phyloP scores from a whole-genome alignment of 1,139 yeast species.

The Saccharomycopsis hybrid region DNA sequence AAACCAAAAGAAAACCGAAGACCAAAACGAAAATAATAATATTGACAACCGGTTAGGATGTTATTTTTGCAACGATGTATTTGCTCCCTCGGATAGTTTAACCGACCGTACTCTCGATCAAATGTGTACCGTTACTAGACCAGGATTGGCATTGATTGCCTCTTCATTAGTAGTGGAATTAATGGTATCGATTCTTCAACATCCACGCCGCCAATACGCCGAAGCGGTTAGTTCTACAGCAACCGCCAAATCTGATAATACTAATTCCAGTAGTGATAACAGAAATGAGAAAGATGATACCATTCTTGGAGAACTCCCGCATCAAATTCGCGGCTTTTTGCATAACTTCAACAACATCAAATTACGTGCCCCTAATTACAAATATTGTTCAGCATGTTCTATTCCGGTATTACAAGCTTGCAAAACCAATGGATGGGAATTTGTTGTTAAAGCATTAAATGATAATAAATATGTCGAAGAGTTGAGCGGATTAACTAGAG shows the following conservation, averaged over 20 bases:
- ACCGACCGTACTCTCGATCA: conserved; percentile 87
- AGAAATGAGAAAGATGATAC: conserved; percentile 24
- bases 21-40: conserved; percentile 26
- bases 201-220: conserved; percentile 45
- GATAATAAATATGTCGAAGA: conserved; percentile 64
- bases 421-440: conserved; percentile 63
- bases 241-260: neutral
- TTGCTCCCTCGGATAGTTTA: conserved; percentile 84
- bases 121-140: conserved; percentile 97
- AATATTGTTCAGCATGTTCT: conserved; percentile 84
- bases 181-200: conserved; percentile 68
- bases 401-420: conserved; percentile 45
- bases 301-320: conserved; percentile 71
- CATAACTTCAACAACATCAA: conserved; percentile 57
- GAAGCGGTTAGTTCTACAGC: conserved; percentile 7
- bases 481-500: conserved; percentile 66
- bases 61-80: conserved; percentile 91
- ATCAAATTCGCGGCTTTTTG: conserved; percentile 83
- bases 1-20: conserved; percentile 14
- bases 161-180: conserved; percentile 84
- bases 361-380: conserved; percentile 64
- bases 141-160: conserved; percentile 89
- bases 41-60: conserved; percentile 59
- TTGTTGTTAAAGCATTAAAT: conserved; percentile 62
- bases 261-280: neutral